These are phyloP conservation scores for Penicillium daleae DNA, from an alignment of 495 filamentous ascomycete species.

Conservation along the genomic window DNA sequence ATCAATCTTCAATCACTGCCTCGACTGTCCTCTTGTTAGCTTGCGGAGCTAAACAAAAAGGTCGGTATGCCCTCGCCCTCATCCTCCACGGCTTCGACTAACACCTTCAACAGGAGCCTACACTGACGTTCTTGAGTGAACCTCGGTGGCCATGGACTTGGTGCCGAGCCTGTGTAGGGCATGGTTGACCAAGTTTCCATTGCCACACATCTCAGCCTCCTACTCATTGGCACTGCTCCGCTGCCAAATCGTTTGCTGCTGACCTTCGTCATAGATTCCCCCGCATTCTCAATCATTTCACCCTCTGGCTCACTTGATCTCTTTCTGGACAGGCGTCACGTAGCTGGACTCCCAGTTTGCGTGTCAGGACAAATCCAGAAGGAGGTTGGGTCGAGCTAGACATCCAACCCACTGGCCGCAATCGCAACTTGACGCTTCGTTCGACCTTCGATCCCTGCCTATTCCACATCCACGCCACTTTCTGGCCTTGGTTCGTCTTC, in stretches of 20 bases:
- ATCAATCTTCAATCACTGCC: too few species aligned
- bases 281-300: not conserved
- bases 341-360: not conserved
- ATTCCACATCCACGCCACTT: not conserved
- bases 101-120: not conserved
- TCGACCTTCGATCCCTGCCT: not conserved
- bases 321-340: constrained; percentile 1
- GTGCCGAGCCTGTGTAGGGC: not conserved
- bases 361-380: too few species aligned
- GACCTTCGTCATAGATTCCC: not conserved
- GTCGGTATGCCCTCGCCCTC: too few species aligned
- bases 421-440: too few species aligned
- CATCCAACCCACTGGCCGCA: too few species aligned
- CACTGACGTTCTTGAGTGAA: constrained; percentile 2
- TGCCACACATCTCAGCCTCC: not conserved
- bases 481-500: not conserved
- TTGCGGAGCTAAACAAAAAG: not conserved
- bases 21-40: too few species aligned
- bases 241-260: not conserved
- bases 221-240: not conserved
- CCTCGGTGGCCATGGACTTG: not conserved
- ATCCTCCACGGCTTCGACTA: not conserved
- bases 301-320: not conserved
- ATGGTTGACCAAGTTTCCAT: not conserved
- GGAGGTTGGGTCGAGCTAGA: not conserved